A percentile compares a stretch with the other conserved stretches of the same genome.
Evolutionary conservation across 2,329 filamentous ascomycete species (phyloP).

Genomic region (Phoma herbarum): DNA sequence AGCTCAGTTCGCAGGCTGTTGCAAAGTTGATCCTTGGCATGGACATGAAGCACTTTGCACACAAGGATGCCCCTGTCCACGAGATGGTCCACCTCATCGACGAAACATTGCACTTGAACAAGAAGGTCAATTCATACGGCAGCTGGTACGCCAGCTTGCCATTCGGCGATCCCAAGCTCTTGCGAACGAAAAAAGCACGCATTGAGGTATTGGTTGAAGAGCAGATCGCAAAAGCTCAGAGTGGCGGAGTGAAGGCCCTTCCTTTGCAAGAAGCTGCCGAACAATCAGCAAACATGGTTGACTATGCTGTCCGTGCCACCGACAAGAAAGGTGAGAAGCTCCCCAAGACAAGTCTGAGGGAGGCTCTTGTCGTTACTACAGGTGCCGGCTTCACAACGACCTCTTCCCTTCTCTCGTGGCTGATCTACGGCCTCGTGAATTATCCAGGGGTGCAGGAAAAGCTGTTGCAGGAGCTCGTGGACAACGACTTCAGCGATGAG

Average conservation of each 20-base stretch:
- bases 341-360: constrained; percentile 42
- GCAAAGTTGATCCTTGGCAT: constrained; percentile 56
- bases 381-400: constrained; percentile 35
- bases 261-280: constrained; percentile 51
- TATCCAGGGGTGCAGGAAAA: constrained; percentile 33
- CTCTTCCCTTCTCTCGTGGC: constrained; percentile 34
- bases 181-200: constrained; percentile 26
- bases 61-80: constrained; percentile 58
- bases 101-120: constrained; percentile 64
- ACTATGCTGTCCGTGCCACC: constrained; percentile 32
- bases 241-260: constrained; percentile 39
- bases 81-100: constrained; percentile 63
- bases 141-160: constrained; percentile 66
- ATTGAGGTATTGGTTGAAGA: constrained; percentile 30
- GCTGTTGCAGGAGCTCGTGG: constrained; percentile 33
- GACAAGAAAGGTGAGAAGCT: constrained; percentile 37
- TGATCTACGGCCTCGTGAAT: constrained; percentile 30
- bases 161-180: constrained; percentile 63
- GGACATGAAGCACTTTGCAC: constrained; percentile 57
- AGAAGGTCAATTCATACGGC: constrained; percentile 64
- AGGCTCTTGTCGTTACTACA: constrained; percentile 51
- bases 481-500: constrained; percentile 27
- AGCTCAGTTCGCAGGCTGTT: constrained; percentile 56
- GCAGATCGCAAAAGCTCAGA: constrained; percentile 24
- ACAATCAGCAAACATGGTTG: constrained; percentile 49